phyloP scores from a whole-genome alignment of 73 alveolate genomes.

The Uronychia setigera region DNA sequence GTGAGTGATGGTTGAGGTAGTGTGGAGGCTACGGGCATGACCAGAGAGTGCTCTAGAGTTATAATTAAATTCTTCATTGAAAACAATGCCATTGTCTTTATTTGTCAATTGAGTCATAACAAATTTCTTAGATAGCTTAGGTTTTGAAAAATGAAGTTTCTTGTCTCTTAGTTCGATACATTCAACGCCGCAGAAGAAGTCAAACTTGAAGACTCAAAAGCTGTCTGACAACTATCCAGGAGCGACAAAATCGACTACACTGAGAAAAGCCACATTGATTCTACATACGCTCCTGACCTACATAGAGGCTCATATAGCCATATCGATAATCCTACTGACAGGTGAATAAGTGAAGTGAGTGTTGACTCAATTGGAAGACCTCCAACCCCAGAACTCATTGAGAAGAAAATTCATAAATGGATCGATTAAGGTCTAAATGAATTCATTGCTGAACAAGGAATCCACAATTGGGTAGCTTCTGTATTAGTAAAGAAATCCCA shows the following conservation, averaged over 20 bases:
- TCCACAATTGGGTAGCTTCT: not conserved
- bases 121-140: no score
- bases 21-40: no score
- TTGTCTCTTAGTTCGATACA: no score
- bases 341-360: not conserved
- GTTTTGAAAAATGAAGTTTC: no score
- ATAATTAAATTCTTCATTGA: no score
- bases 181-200: not conserved
- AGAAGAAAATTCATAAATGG: not conserved
- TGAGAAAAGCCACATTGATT: not conserved
- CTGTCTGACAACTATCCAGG: not conserved
- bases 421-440: not conserved
- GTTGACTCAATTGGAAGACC: not conserved
- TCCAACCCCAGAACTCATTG: not conserved
- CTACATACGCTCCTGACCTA: not conserved
- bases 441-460: not conserved
- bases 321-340: not conserved
- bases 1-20: no score
- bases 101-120: no score
- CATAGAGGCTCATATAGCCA: not conserved
- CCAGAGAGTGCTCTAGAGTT: no score
- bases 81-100: no score
- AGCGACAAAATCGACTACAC: not conserved
- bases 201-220: not conserved
- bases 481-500: no score